Evolutionary conservation across 1,284 basidiomycete genomes (phyloP), one percentile per base, ranked within the genome.

Genomic region (Caloboletus firmus): DNA sequence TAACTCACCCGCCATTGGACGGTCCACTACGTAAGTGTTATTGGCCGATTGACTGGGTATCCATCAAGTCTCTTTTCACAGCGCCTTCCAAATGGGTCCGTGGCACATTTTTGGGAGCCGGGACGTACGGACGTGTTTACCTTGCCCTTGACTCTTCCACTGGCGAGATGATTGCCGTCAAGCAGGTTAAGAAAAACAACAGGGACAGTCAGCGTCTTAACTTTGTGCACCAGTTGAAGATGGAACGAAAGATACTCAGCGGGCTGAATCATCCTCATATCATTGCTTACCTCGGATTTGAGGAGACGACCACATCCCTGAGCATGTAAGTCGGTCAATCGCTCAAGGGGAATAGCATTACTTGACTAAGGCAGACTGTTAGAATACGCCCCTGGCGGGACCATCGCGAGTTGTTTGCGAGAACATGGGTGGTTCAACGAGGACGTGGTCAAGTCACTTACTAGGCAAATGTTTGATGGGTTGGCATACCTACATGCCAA

Each of bases 151-250:
- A 98, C 69, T 91, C 90, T 15, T 95, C 93, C 0, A 97, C 93
- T 1, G 95, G 95, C 51, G 94, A 98, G 72, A 95, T 97, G 89
- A 93, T 98, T 65, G 96, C 96, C 3, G 95, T 98, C 61, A 99
- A 99, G 75, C 95, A 99, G 74, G 95, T 98, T 47, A 94, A 97
- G 71, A 80, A 95, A 50, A 93, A 96, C 74, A 88, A 87, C 65
- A 87, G 87, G 63, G 92, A 97, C 67, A 78, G 82, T 17, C 81
- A 92, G 6, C 94, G 95, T 65, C 77, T 83, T 51, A 84, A 81
- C 32, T 89, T 96, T 56, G 89, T 98, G 48, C 87, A 93, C 55
- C 93, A 94, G 0, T 77, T 98, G 57, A 91, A 93, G 71, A 82
- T 87, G 57, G 96, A 98, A 75, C 95, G 93, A 65, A 90, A 94